Evolutionary conservation across 768 basidiomycete species (phyloP).

Genomic region (Panaeolus papilionaceus): DNA sequence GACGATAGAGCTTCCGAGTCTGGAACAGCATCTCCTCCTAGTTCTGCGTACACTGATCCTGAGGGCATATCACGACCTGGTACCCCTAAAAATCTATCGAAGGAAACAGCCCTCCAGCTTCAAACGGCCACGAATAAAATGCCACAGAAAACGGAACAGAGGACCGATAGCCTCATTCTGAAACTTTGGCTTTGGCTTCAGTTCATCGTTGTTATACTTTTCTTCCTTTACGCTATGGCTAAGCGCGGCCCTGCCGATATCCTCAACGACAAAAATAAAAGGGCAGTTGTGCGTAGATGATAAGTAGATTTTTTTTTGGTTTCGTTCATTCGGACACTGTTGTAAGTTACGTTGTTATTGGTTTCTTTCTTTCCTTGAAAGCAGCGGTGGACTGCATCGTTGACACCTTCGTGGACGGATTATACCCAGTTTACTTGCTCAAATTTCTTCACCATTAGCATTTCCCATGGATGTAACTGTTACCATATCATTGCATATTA

Average conservation of each 20-base stretch:
- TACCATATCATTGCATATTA: slow-evolving; percentile 14
- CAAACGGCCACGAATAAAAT: slow-evolving; percentile 15
- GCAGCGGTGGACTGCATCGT: not conserved
- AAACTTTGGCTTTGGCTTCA: slow-evolving; percentile 89
- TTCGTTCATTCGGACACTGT: slow-evolving; percentile 12
- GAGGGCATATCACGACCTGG: slow-evolving; percentile 13
- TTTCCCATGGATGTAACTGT: not conserved
- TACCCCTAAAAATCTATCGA: slow-evolving; percentile 9
- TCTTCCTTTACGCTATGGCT: slow-evolving; percentile 86
- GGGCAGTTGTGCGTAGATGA: slow-evolving; percentile 4
- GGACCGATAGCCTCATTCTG: slow-evolving; percentile 51
- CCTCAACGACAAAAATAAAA: slow-evolving; percentile 32
- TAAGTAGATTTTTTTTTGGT: not conserved
- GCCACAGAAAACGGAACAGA: slow-evolving; percentile 25
- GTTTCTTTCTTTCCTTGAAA: not conserved
- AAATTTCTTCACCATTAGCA: not conserved
- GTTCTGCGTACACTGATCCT: slow-evolving; percentile 13
- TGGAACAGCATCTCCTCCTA: slow-evolving; percentile 4
- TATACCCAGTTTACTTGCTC: not conserved
- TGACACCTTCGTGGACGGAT: slow-evolving; percentile 13
- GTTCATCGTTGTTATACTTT: slow-evolving; percentile 72
- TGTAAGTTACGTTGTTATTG: not conserved
- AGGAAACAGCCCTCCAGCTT: slow-evolving; percentile 24
- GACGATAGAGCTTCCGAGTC: slow-evolving; percentile 11
- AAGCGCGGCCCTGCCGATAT: slow-evolving; percentile 76